These are phyloP conservation scores for Carpinus fangiana DNA, from an alignment of 306 rosid species.

Conservation along the genomic window DNA sequence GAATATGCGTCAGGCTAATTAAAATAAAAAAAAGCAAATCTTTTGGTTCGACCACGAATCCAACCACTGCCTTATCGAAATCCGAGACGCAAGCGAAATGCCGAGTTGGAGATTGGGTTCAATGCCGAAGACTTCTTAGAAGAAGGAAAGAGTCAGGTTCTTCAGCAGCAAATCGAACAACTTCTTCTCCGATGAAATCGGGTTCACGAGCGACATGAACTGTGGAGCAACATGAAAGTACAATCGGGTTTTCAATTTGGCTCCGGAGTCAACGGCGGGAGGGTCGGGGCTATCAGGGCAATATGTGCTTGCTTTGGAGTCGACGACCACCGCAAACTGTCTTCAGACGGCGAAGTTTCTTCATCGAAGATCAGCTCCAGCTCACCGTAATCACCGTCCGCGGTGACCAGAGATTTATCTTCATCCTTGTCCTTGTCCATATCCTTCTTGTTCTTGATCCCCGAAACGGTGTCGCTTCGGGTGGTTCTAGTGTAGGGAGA, in stretches of 20 bases:
- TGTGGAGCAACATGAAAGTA: constrained; percentile 1
- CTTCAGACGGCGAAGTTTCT: constrained; percentile 22
- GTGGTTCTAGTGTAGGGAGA: constrained; percentile 53
- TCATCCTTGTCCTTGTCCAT: neutral
- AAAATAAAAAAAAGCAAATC: neutral
- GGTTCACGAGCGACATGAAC: neutral
- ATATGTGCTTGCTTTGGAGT: too few species aligned
- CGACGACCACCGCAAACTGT: neutral
- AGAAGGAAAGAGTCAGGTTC: constrained; percentile 17
- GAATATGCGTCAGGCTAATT: neutral
- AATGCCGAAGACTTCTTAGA: neutral
- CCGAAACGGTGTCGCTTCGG: neutral
- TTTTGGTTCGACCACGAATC: neutral
- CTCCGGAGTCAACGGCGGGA: constrained; percentile 51
- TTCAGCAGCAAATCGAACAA: neutral
- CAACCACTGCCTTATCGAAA: too few species aligned
- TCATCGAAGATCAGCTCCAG: constrained; percentile 75
- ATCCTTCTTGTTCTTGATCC: neutral
- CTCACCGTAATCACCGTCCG: constrained; percentile 62
- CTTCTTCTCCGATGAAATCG: neutral
- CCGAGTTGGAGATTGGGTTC: constrained; percentile 17
- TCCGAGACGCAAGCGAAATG: constrained; percentile 22
- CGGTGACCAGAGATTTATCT: constrained; percentile 12
- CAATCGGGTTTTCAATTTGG: constrained; percentile 34
- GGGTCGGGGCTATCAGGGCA: constrained; percentile 49